Evolutionary conservation across 305 asterid genomes (phyloP), one percentile per base, ranked within the genome.

Genomic region (Solanum hybrid): DNA sequence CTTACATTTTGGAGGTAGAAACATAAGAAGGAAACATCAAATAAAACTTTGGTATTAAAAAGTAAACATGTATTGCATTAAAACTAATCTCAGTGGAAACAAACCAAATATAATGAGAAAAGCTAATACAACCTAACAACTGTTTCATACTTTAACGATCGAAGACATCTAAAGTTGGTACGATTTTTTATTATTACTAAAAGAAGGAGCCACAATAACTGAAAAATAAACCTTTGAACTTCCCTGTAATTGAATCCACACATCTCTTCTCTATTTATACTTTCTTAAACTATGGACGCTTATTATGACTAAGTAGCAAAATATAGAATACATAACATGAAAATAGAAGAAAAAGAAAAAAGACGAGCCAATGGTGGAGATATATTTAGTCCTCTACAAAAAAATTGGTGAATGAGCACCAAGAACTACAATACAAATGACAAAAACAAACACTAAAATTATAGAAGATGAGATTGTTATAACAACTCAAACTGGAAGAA

Each of bases 161-260:
- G 45, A 5, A 45, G 22, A 15, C n/a, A 51, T 51, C 68, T 51
- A 61, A 61, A 61, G 72, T 20, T 61, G 72, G 26, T 61, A 61
- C 24, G 10, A 57, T 3, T 57, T 57, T 57, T 57, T 22, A 57
- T 57, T 57, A 57, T 38, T 38, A 38, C 24, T 17, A 70, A 92
- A 91, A 91, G 92, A 91, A 91, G 93, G 92, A 92, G 92, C 92
- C 31, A 91, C 92, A 79, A 92, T 61, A 22, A 92, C 92, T 37
- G 93, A 92, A 70, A 92, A 92, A 72, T 89, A 92, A 79, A 92
- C 92, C 90, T 86, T 92, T 13, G 93, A 87, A 38, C 70, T 39
- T 14, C 91, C 91, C 76, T 77, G 33, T 38, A 80, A 3, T 84
- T 87, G 72, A 11, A 87, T 24, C 88, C 80, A 39, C 11, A 70